phyloP scores from a whole-genome alignment of 805 yeast species.

The Monosporozyma aerobia region DNA sequence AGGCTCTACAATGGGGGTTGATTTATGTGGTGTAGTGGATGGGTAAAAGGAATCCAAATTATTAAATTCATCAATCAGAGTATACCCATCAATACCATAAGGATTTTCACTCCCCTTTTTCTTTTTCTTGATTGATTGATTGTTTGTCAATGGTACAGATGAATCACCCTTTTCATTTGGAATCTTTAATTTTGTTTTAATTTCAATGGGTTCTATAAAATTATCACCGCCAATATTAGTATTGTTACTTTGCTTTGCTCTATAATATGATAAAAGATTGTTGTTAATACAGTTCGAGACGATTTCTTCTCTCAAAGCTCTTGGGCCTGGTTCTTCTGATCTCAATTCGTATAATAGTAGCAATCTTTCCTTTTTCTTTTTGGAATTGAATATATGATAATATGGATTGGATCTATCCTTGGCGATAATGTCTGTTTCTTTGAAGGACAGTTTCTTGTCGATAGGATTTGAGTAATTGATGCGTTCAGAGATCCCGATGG shows the following conservation, averaged over 20 bases:
- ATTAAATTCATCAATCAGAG: conserved; percentile 8
- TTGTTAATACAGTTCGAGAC: conserved; percentile 44
- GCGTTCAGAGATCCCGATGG: conserved; percentile 57
- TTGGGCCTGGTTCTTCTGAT: conserved; percentile 39
- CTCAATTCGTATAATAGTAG: conserved; percentile 56
- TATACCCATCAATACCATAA: conserved; percentile 26
- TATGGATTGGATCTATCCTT: conserved; percentile 28
- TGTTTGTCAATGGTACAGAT: background rate
- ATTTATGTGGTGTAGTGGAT: background rate
- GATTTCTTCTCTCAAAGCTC: conserved; percentile 55
- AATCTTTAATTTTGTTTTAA: conserved; percentile 21
- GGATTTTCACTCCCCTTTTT: conserved; percentile 21
- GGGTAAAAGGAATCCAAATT: background rate
- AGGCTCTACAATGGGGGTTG: background rate
- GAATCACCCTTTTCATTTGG: conserved; percentile 16
- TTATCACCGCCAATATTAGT: conserved; percentile 21
- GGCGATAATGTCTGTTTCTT: conserved; percentile 35
- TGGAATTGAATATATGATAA: conserved; percentile 25
- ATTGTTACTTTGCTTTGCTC: conserved; percentile 20
- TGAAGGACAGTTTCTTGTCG: conserved; percentile 43
- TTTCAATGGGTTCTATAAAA: conserved; percentile 19
- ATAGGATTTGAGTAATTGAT: conserved; percentile 49
- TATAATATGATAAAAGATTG: conserved; percentile 49
- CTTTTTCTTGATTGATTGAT: conserved; percentile 3
- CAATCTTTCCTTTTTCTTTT: conserved; percentile 38